Base-by-base conservation (phyloP, 495 filamentous ascomycete genomes). In the Talaromyces adpressus region DNA sequence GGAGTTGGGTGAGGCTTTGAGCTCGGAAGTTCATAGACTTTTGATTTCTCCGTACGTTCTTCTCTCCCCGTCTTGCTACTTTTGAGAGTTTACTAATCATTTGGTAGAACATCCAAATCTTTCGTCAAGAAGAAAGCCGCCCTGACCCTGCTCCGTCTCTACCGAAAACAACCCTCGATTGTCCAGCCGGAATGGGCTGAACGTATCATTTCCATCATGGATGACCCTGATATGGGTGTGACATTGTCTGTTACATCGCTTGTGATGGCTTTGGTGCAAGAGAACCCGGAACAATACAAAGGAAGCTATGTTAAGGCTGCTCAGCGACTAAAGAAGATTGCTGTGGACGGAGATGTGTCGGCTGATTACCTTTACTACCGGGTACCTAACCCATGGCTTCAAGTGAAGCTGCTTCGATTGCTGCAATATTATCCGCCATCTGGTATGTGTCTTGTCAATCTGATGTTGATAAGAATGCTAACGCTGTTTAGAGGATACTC, bases 51-150 rank as follows among this genome's bases (percentile, higher is more conserved):
- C 95, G 91, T 97, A 81, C 71, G 91, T 84, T 39, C 27, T 61
- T 7, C 36, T 64, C 49, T 57, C 22, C 20, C 53, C 29, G 25
- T 23, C 36, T 52, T 11, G 53, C 39, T 7, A 29, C 11, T 11
- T 47, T 57, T 3, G 11, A 4, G 18, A 34, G 63, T 65, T 77
- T 52, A 72, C 64, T 30, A 22, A 9, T 29, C 32, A 5, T 20
- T 39, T 22, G 14, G 12, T 62, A 97, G 92, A 36, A 93, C 95
- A 16, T 97, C 93, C 0, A 98, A 97, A 75, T 83, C 94, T 1
- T 99, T 99, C 62, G 95, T 99, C 30, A 99, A 98, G 80, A 99
- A 99, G 81, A 99, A 99, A 81, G 93, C 95, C 5, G 95, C 95
- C 4, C 81, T 99, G 27, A 99, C 95, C 2, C 80, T 99, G n/a